Evolutionary conservation across 1,284 basidiomycete genomes (phyloP).

Genomic region (Takashimella koratensis): DNA sequence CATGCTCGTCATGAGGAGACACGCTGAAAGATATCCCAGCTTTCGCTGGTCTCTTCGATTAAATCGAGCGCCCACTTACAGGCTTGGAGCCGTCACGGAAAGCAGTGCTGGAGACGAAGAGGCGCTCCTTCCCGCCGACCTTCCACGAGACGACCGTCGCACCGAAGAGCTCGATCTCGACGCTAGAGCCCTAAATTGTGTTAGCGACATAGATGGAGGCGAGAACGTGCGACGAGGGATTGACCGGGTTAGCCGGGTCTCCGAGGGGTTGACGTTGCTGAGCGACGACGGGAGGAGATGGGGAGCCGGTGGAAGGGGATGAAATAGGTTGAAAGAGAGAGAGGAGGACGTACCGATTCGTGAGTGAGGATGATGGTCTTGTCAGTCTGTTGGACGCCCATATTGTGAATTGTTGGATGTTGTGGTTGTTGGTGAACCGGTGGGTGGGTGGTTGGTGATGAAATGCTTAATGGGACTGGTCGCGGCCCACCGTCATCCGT

Average conservation of each 20-base stretch:
- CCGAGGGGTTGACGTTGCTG: not conserved
- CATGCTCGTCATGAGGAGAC: too few relatives aligned
- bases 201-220: slow-evolving; percentile 1
- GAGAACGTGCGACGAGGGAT: too few relatives aligned
- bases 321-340: too few relatives aligned
- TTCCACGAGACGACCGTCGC: slow-evolving; percentile 60
- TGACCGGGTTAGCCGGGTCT: too few relatives aligned
- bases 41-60: too few relatives aligned
- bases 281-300: not conserved
- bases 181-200: slow-evolving; percentile 60
- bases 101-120: slow-evolving; percentile 79
- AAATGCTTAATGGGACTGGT: not conserved
- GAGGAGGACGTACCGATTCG: slow-evolving; percentile 33
- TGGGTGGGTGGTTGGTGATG: not conserved
- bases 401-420: slow-evolving; percentile 17
- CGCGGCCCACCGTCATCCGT: not conserved
- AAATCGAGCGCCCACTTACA: too few relatives aligned
- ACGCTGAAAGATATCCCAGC: too few relatives aligned
- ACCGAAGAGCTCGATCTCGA: slow-evolving; percentile 68
- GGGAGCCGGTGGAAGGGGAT: too few relatives aligned
- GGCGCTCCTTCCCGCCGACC: slow-evolving; percentile 57
- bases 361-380: slow-evolving; percentile 40
- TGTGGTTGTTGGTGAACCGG: not conserved
- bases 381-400: slow-evolving; percentile 44
- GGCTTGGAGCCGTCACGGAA: slow-evolving; percentile 67